Evolutionary conservation across 192 early-diverging fungal species (phyloP), one percentile per base, ranked within the genome.

Genomic region (Rhizophagus sp.): DNA sequence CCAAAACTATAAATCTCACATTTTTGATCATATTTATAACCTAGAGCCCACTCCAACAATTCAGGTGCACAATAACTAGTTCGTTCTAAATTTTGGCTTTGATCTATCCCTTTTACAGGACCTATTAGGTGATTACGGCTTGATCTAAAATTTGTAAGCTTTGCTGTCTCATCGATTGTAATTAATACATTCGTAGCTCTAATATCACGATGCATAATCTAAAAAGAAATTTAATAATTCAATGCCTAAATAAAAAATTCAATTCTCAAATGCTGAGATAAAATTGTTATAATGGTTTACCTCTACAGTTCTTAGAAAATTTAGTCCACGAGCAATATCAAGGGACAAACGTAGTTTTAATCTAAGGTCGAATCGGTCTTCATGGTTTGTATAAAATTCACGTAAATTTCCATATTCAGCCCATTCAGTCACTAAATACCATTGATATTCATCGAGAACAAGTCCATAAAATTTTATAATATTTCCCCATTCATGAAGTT

Each of bases 371-470:
- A 66, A 70, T 3, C 19, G 30, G 22, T 70, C 33, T n/a, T 79
- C 30, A 30, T 6, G 10, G 19, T 27, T 33, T 57, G 9, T 17
- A 61, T 79, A 79, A 22, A 69, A 24, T 41, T 69, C 49, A 33
- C 44, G 11, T 8, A 70, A 27, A 50, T 27, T 57, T 52, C 77
- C 77, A 22, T 10, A 36, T 69, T 79, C 77, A 30, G 77, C 67
- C 77, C 77, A 79, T 69, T 79, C 77, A n/a, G 69, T 33, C 36
- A 79, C 67, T 67, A 69, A 61, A 12, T 70, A 66, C 10, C 11
- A 13, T 25, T 17, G 1, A 52, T 27, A 34, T 12, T 70, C 33
- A 12, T 61, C 15, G 33, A 0, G 2, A 13, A 50, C 33, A 33
- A 70, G 30, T 19, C 67, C 77, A 70, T 70, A 57, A 36, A 79